These are phyloP conservation scores for Metschnikowia aberdeeniae DNA, from an alignment of 805 yeast species.

Conservation along the genomic window DNA sequence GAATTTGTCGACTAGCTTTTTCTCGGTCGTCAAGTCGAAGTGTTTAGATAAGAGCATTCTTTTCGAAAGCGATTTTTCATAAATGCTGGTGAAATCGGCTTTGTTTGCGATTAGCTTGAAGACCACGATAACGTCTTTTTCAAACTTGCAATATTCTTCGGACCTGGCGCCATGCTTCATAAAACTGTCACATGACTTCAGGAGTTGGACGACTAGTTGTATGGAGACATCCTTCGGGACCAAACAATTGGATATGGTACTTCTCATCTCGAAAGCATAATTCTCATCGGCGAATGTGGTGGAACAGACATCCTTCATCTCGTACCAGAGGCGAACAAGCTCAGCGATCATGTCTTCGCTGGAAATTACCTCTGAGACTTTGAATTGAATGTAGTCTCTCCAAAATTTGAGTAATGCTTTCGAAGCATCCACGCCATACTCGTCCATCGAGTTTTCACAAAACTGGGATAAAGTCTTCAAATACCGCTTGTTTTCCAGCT, in stretches of 20 bases:
- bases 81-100: slow-evolving; percentile 26
- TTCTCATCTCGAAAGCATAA: slow-evolving; percentile 32
- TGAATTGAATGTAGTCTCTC: slow-evolving; percentile 18
- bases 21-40: slow-evolving; percentile 19
- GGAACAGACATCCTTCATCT: slow-evolving; percentile 11
- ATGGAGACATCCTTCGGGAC: slow-evolving; percentile 13
- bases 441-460: slow-evolving; percentile 18
- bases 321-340: slow-evolving; percentile 15
- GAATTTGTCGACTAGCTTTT: slow-evolving; percentile 22
- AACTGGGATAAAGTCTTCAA: slow-evolving; percentile 8
- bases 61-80: slow-evolving; percentile 35
- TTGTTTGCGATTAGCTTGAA: slow-evolving; percentile 35
- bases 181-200: slow-evolving; percentile 30
- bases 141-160: slow-evolving; percentile 15
- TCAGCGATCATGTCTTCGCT: slow-evolving; percentile 7
- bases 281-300: slow-evolving; percentile 12
- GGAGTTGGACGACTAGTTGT: slow-evolving; percentile 20
- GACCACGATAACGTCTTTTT: slow-evolving; percentile 20
- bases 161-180: slow-evolving; percentile 20
- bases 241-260: slow-evolving; percentile 22
- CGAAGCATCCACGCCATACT: slow-evolving; percentile 21
- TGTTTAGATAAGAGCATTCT: slow-evolving; percentile 29
- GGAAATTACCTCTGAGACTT: neutral
- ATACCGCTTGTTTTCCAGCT: neutral
- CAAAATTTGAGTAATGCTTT: slow-evolving; percentile 22